Evolutionary conservation across 208 protist species (phyloP).

Genomic region (Wallacemonas sp.): DNA sequence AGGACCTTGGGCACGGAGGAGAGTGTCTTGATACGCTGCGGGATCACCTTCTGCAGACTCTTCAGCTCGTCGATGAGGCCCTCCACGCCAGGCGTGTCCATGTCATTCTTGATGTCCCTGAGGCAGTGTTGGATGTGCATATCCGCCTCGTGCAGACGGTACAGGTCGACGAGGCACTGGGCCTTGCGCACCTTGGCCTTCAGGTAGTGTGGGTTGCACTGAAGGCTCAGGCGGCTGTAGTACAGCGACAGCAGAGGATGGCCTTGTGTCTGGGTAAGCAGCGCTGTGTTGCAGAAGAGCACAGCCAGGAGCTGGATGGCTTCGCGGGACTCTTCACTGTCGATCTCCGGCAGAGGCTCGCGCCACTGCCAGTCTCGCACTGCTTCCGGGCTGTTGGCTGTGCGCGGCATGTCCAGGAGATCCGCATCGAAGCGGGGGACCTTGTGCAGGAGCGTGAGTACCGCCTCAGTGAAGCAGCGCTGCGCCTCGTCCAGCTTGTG

Average conservation of each 20-base stretch:
- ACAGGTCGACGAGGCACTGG: not conserved
- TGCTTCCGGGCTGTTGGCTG: not conserved
- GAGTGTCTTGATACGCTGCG: not conserved
- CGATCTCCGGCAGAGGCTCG: not conserved
- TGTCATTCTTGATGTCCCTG: not conserved
- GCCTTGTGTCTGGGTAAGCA: not conserved
- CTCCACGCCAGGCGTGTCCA: not conserved
- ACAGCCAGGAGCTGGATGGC: not conserved
- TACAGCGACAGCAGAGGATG: slow-evolving; percentile 3
- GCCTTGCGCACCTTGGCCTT: not conserved
- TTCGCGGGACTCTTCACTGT: not conserved
- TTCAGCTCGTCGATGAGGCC: not conserved
- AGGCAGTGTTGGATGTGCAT: not conserved
- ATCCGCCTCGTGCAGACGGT: slow-evolving; percentile 2
- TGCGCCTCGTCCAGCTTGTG: not conserved
- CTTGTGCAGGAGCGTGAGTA: not conserved
- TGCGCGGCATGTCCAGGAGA: not conserved
- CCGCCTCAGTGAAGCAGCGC: not conserved
- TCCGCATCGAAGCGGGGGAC: not conserved
- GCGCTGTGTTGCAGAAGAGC: not conserved
- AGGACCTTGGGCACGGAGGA: not conserved
- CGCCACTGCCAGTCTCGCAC: not conserved
- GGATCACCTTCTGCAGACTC: not conserved
- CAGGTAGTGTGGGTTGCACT: slow-evolving; percentile 1
- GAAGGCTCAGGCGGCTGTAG: slow-evolving; percentile 8